Base-by-base conservation (phyloP, 2,329 filamentous ascomycete species). In the Botryotinia calthae region DNA sequence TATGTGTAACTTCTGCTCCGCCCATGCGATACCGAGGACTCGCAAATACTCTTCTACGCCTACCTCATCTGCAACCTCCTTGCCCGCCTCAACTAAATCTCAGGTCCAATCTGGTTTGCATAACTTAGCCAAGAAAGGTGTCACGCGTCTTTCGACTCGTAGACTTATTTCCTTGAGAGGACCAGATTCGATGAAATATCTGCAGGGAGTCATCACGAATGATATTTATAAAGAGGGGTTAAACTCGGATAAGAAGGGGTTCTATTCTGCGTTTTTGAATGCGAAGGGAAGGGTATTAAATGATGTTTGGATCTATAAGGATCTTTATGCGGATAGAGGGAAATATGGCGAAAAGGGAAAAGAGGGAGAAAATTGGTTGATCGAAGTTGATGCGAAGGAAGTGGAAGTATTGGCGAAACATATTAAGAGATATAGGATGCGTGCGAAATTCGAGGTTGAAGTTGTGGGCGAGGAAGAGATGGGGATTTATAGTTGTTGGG, bases 221-320 rank as follows among this genome's bases (percentile, higher is more conserved):
- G 87, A 94, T 75, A 82, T 88, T 70, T 82, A 87, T 0, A 79
- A 84, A 12, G 79, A 82, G 67, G 73, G 83, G 2, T 56, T 56
- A 18, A 28, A 56, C 18, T 56, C n/a, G n/a, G 82, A 82, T 37
- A 79, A 77, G 5, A 82, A 84, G 0, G 91, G 89, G 6, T 90
- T 92, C 81, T 98, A 97, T 82, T 87, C 91, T 10, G 93, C 90
- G 0, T 97, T 99, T 79, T 86, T 99, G 59, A 97, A 92, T 77
- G 93, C 95, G 12, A 89, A 89, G 74, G 96, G 96, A 59, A 89
- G 95, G 73, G 87, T 99, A 16, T 84, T 98, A 61, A 89, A 95
- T 84, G 96, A 99, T 83, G 92, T 94, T 70, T 97, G 98, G 82
- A 86, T 99, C 65, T 98, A 97, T 84, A 91, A 90, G 0, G 72